These are phyloP conservation scores for Abrus precatorius DNA, from an alignment of 306 rosid species.

Conservation along the genomic window DNA sequence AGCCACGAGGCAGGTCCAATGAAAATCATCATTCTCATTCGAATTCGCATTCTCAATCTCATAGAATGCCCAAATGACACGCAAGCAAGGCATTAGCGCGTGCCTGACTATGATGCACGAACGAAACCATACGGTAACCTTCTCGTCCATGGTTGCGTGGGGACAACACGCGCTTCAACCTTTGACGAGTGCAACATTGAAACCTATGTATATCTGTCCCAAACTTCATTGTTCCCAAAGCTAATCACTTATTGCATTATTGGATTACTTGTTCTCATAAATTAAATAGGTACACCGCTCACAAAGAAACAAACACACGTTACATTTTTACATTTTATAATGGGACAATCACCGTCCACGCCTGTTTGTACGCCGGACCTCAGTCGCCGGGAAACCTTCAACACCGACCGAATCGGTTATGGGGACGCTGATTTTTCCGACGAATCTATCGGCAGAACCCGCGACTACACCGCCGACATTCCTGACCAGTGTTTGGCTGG, in stretches of 20 bases:
- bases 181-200: slow-evolving; percentile 58
- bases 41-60: not conserved
- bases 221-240: not conserved
- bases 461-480: slow-evolving; percentile 63
- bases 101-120: slow-evolving; percentile 18
- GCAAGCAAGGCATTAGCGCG: slow-evolving; percentile 35
- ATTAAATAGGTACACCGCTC: too few species aligned
- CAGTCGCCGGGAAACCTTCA: slow-evolving; percentile 27
- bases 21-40: not conserved
- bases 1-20: not conserved
- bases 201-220: not conserved
- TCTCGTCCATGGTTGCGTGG: slow-evolving; percentile 32
- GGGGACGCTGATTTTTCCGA: slow-evolving; percentile 35
- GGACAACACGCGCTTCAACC: slow-evolving; percentile 55
- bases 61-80: slow-evolving; percentile 18
- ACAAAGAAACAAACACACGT: too few species aligned
- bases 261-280: too few species aligned
- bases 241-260: not conserved
- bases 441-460: not conserved
- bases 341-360: slow-evolving; percentile 83
- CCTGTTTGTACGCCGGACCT: slow-evolving; percentile 45
- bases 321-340: not conserved
- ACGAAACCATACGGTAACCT: slow-evolving; percentile 22
- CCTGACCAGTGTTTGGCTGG: slow-evolving; percentile 79
- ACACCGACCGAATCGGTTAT: slow-evolving; percentile 44